Evolutionary conservation across 495 filamentous ascomycete species (phyloP).

Genomic region (Xylaria flabelliformis): DNA sequence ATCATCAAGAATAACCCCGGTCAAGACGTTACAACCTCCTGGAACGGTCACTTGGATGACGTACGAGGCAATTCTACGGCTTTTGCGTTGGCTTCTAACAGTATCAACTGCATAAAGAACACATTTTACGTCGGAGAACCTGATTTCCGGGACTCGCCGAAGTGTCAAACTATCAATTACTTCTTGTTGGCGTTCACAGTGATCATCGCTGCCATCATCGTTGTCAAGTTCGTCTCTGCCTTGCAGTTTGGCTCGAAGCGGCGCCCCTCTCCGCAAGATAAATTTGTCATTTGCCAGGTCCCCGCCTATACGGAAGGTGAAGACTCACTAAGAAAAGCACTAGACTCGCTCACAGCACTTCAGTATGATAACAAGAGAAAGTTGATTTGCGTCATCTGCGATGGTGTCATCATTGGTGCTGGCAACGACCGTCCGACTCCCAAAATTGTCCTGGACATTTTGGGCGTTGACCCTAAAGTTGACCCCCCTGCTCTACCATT

Average conservation of each 20-base stretch:
- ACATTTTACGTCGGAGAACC: constrained; percentile 81
- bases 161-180: constrained; percentile 90
- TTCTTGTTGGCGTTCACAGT: constrained; percentile 86
- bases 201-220: constrained; percentile 78
- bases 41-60: constrained; percentile 54
- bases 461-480: constrained; percentile 95
- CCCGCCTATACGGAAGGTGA: constrained; percentile 98
- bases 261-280: constrained; percentile 89
- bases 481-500: constrained; percentile 93
- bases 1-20: constrained; percentile 78
- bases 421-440: constrained; percentile 97
- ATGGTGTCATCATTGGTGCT: constrained; percentile 94
- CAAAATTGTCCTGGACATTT: constrained; percentile 95
- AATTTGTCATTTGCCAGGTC: constrained; percentile 98
- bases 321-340: constrained; percentile 86
- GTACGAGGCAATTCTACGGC: constrained; percentile 46
- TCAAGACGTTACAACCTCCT: constrained; percentile 71
- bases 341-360: constrained; percentile 92
- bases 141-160: constrained; percentile 79
- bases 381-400: constrained; percentile 90
- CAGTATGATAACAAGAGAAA: constrained; percentile 98
- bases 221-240: constrained; percentile 90
- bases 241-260: constrained; percentile 93
- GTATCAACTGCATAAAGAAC: constrained; percentile 79
- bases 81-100: constrained; percentile 56